phyloP scores from a whole-genome alignment of 108 stramenopile species.

The Pseudonitzschia pungens region DNA sequence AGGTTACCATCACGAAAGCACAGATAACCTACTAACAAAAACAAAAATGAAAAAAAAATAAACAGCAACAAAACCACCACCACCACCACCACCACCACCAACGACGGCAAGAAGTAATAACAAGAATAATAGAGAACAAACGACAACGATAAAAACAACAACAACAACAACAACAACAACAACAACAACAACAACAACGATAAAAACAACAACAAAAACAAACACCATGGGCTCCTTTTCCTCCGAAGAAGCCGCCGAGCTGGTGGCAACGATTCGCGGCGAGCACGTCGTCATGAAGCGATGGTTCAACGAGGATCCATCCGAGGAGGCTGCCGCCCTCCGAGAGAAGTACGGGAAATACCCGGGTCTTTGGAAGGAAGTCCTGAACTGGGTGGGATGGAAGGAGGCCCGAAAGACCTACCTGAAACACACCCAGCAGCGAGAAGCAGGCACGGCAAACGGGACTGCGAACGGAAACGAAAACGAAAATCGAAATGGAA shows the following conservation, averaged over 20 bases:
- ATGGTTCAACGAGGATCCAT: constrained; percentile 59
- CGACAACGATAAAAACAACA: too few species aligned
- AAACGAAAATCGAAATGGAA: too few species aligned
- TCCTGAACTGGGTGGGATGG: constrained; percentile 86
- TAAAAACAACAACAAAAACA: not conserved
- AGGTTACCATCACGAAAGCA: too few species aligned
- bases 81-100: too few species aligned
- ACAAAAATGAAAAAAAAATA: too few species aligned
- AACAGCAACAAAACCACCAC: too few species aligned
- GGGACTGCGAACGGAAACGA: not conserved
- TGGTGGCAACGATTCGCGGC: constrained; percentile 72
- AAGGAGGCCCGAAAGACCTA: constrained; percentile 70
- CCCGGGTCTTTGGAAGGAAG: constrained; percentile 82
- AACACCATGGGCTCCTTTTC: constrained; percentile 25
- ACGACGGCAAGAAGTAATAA: too few species aligned
- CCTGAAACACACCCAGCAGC: constrained; percentile 41
- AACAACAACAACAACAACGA: too few species aligned
- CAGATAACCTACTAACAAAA: too few species aligned
- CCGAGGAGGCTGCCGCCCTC: constrained; percentile 31
- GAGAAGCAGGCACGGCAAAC: too few species aligned
- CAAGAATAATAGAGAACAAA: too few species aligned
- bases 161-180: too few species aligned
- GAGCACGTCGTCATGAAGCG: constrained; percentile 83
- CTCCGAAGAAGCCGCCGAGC: constrained; percentile 79
- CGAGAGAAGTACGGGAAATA: constrained; percentile 64